Base-by-base conservation (phyloP, 805 yeast species). In the Candida railenensis region DNA sequence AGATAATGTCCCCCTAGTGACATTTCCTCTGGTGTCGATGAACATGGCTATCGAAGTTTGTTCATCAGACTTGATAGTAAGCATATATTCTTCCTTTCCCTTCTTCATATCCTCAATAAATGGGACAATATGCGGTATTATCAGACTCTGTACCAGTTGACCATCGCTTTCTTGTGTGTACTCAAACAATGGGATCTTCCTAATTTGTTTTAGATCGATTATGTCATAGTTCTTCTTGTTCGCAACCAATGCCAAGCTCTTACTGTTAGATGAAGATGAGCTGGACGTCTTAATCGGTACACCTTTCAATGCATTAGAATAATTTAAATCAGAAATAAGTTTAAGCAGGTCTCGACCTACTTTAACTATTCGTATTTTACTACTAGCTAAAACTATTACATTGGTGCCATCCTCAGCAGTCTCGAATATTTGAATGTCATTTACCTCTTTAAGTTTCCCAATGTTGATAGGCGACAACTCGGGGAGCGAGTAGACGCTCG, bases 41-140 rank as follows among this genome's bases (percentile, higher is more conserved):
- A 73, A 69, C 76, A 71, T 70, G 7, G 71, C 71, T 51, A 71
- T 63, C 1, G 75, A 62, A 1, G 67, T 62, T 4, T 50, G 34
- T 4, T 55, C 53, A 34, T 66, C 75, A 1, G 74, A 58, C 44
- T 60, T 55, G 16, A 71, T 62, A 1, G 71, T 58, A 30, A 71
- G 60, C 42, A 72, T 44, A 37, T 66, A 63, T 49, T 65, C 69
- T 32, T 48, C 42, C 3, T 33, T 42, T 11, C 34, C 40, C 37
- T 51, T 52, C 11, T 49, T 45, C 11, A 48, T 50, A 43, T 60
- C 65, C 18, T 20, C 40, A 4, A 8, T 9, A 43, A 54, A 66
- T 7, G 64, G 56, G 4, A 61, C 48, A 3, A 66, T 59, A 33
- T 47, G 49, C 8, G 73, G 72, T 11, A 25, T 25, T 11, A 25